Percentiles rank a stretch among this genome's conserved stretches.
Evolutionary conservation across 2,329 filamentous ascomycete species (phyloP).

Genomic region (Colletotrichum karsti): DNA sequence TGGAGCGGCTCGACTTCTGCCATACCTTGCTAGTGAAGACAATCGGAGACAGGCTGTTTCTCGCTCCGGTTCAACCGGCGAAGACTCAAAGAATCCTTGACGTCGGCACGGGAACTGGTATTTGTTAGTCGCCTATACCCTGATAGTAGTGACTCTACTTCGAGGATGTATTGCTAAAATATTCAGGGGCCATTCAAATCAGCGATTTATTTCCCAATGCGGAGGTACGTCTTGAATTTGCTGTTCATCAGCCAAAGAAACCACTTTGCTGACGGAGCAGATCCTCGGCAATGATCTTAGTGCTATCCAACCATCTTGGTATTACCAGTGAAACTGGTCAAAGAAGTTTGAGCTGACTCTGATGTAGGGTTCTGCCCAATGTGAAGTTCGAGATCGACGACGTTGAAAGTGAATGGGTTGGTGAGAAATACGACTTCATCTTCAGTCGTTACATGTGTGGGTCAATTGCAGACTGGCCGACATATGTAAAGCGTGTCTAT

Average conservation of each 20-base stretch:
- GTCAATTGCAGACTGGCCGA: slow-evolving; percentile 13
- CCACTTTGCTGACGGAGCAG: too few relatives aligned
- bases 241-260: too few relatives aligned
- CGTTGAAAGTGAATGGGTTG: slow-evolving; percentile 58
- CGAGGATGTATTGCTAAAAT: too few relatives aligned
- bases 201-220: neutral
- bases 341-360: too few relatives aligned
- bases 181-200: neutral
- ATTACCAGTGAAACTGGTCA: neutral
- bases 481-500: neutral
- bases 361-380: slow-evolving; percentile 64
- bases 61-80: neutral
- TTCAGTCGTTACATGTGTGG: slow-evolving; percentile 29
- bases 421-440: slow-evolving; percentile 43
- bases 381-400: slow-evolving; percentile 73
- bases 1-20: slow-evolving; percentile 2
- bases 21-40: neutral
- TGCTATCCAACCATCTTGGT: too few relatives aligned
- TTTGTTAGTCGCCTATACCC: slow-evolving; percentile 49
- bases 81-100: slow-evolving; percentile 54
- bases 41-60: neutral
- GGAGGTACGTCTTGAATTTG: neutral
- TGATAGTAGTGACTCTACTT: too few relatives aligned
- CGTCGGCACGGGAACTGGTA: slow-evolving; percentile 69
- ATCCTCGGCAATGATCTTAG: slow-evolving; percentile 14